Evolutionary conservation across 345 rosid genomes (phyloP).

Genomic region (Sonneratia caseolaris): DNA sequence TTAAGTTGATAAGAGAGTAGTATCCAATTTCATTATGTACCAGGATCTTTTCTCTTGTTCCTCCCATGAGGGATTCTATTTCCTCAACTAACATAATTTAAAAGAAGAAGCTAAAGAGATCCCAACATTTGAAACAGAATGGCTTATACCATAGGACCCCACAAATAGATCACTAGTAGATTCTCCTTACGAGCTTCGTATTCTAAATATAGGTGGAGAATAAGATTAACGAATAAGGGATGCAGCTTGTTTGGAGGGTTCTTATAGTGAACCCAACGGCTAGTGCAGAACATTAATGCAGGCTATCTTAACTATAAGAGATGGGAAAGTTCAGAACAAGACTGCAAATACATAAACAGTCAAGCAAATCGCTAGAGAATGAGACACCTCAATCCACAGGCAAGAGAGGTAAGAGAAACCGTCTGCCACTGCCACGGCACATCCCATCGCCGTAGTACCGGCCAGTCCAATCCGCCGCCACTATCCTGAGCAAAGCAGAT

Average conservation of each 20-base stretch:
- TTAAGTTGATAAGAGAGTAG: no score
- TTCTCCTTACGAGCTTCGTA: no score
- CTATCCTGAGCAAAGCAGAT: not conserved
- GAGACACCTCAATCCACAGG: slow-evolving; percentile 78
- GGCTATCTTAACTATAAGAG: not conserved
- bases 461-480: slow-evolving; percentile 36
- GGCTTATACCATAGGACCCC: no score
- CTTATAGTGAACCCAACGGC: not conserved
- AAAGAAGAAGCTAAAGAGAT: not conserved
- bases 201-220: not conserved
- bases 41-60: no score
- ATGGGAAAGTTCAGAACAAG: not conserved
- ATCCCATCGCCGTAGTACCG: slow-evolving; percentile 70
- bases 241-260: not conserved
- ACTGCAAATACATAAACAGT: not conserved
- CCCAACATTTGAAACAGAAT: not conserved
- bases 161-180: no score
- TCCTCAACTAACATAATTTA: no score
- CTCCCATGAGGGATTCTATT: no score
- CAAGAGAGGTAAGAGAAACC: slow-evolving; percentile 68
- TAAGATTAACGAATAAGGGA: not conserved
- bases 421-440: slow-evolving; percentile 94
- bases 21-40: no score
- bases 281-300: not conserved
- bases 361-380: not conserved